Evolutionary conservation across 345 rosid genomes (phyloP).

Genomic region (Trapa bicornis): DNA sequence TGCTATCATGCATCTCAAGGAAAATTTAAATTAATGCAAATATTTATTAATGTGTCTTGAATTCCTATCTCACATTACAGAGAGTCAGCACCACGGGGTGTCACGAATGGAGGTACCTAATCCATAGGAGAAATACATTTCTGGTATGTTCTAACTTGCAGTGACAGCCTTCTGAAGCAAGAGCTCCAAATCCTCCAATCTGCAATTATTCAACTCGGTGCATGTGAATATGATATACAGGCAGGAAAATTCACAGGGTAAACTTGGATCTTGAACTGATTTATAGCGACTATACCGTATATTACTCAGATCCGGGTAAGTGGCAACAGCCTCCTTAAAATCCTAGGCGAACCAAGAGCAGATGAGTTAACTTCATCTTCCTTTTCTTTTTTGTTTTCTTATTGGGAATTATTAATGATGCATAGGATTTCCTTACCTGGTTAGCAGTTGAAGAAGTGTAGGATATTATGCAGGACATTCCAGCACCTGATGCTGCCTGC

Average conservation of each 20-base stretch:
- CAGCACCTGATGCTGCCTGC: slow-evolving; percentile 81
- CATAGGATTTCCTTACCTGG: slow-evolving; percentile 37
- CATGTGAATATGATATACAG: not conserved
- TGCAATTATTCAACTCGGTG: slow-evolving; percentile 13
- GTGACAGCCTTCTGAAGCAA: slow-evolving; percentile 35
- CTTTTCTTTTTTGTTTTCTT: not conserved
- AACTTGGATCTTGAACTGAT: not conserved
- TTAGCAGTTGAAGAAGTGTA: slow-evolving; percentile 83
- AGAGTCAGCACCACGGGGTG: no score
- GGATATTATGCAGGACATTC: slow-evolving; percentile 78
- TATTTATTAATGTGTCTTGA: no score
- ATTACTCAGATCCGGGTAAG: slow-evolving; percentile 65
- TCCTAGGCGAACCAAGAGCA: slow-evolving; percentile 32
- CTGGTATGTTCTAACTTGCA: slow-evolving; percentile 17
- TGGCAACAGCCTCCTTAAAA: slow-evolving; percentile 61
- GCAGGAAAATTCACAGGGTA: not conserved
- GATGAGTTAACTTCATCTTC: not conserved
- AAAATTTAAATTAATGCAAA: no score
- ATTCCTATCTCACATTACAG: no score
- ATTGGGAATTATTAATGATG: not conserved
- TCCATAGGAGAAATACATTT: no score
- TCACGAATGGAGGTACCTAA: no score
- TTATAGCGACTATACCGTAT: slow-evolving; percentile 35
- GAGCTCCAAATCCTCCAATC: slow-evolving; percentile 47
- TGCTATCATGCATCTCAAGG: no score